Evolutionary conservation across 75 land plant species (phyloP), one percentile per base, ranked within the genome.

Genomic region (Chamaecyparis obtusa): DNA sequence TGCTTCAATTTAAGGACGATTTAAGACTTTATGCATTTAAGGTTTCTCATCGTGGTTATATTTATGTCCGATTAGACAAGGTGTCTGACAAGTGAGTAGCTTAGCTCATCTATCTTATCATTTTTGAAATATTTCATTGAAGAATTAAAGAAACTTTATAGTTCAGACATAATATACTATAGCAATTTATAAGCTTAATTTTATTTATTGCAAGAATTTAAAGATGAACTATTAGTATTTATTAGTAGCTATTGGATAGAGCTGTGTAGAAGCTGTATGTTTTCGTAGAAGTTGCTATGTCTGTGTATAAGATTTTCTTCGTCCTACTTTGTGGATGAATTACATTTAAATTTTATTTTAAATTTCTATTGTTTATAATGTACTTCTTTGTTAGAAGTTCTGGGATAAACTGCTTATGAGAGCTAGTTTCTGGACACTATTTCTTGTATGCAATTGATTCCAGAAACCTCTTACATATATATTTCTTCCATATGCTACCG

Each of bases 41-140:
- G 88, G 90, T 90, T 32, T 90, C 95, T 85, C 87, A 91, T 35
- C 91, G 89, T 36, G 97, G 97, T 74, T 91, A 92, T 84, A 85
- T 98, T 49, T 94, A 92, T 85, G 91, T 98, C 57, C 93, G 99
- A 36, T 92, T 98, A 17, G 99, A 98, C 87, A 98, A 98, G 90
- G 88, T 95, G 30, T 91, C 98, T 35, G 91, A 94, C 89, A 88
- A 87, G 99, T 98, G 90, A 88, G 93, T 77, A 15, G 39, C 36
- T 41, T 80, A 80, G 39, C 48, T 43, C 46, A 80, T 44, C 83
- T 80, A 80, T 24, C 27, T 80, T 44, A 30, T 83, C 19, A 14
- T 83, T 6, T 11, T 83, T 54, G 33, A 32, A 24, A 27, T 27
- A 32, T 32, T 49, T 48, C 37, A 13, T 77, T 81, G 85, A n/a